Evolutionary conservation across 2,329 filamentous ascomycete species (phyloP), one percentile per base, ranked within the genome.

Genomic region (Xylariaceae sp.): DNA sequence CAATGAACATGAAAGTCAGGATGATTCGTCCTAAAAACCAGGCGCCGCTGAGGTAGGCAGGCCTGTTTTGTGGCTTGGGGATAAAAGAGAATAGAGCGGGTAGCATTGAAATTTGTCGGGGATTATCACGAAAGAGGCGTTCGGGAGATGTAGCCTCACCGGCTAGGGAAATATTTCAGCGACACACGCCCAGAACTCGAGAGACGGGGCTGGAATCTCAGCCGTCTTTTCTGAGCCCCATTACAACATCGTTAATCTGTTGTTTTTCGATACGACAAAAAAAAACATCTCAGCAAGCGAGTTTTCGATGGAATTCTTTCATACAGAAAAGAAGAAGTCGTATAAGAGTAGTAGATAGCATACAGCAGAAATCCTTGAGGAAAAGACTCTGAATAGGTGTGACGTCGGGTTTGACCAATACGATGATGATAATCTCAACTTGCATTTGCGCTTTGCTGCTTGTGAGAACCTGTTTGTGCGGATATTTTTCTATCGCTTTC

Each of bases 11-110:
- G 5, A 35, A 49, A 8, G 10, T 66, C 2, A 61, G 60, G 47
- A n/a, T 47, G 7, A n/a, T 68, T 10, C 65, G 63, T 30, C 55
- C 58, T 48, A 68, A 49, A 56, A 17, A 17, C 1, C 67, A 70
- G 49, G n/a, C 48, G 6, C 58, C 67, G 11, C 44, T 59, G 8
- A 58, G 60, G 50, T 67, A 67, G 45, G 1, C 11, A 17, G 6
- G 2, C 23, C 23, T 30, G 5, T 30, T 30, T 17, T 45, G n/a
- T 53, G 37, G n/a, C 17, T 18, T 23, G 51, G 44, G 17, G 44
- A 41, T 41, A 30, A 49, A 30, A 30, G 34, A 55, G 60, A 55
- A 56, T 53, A 57, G 35, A 37, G 13, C n/a, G 47, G 49, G n/a
- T 41, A 50, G 57, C 51, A 39, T 56, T 62, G 18, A 52, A 39